Base-by-base conservation (phyloP, 2,329 filamentous ascomycete genomes). In the Fusarium continuum region DNA sequence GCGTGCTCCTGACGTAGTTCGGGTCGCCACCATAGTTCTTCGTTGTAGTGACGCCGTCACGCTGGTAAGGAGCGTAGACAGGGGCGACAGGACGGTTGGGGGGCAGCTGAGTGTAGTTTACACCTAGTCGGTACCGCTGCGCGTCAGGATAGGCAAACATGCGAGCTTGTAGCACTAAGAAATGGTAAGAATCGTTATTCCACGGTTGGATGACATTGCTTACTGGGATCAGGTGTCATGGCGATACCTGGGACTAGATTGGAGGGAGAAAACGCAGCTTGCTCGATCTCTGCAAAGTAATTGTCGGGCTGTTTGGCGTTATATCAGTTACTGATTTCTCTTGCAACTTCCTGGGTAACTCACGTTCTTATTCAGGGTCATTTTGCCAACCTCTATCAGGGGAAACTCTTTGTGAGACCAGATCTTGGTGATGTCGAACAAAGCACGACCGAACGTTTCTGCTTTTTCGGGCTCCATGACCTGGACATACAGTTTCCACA, bases 341-440 rank as follows among this genome's bases (percentile, higher is more conserved):
- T 14, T 14, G 0, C n/a, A n/a, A 4, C 1, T 10, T 2, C n/a
- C n/a, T n/a, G n/a, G 2, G 16, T 19, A 8, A 41, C 51, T 51
- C 17, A 51, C 51, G 28, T 68, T 67, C 45, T 75, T 74, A 65
- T 85, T 82, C 10, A 87, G 71, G 0, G 78, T 81, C 64, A 87
- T 72, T 38, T 77, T 77, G 14, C 85, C 85, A 29, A 87, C 75
- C 9, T 75, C 73, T 3, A 76, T 72, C 40, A 85, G 67, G 0
- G 83, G 83, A 57, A 79, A 83, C 20, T 83, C 76, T 23, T 75
- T 72, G 32, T 83, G 78, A 0, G 83, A 80, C 83, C 83, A 85
- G 25, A 81, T 77, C 55, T 85, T 82, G 9, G 84, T 87, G 29
- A 82, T 76, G 64, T 88, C 85, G 64, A 88, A 85, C 39, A 86